Evolutionary conservation across 805 yeast species (phyloP), one percentile per base, ranked within the genome.

Genomic region (Tetrapisispora fleetii): DNA sequence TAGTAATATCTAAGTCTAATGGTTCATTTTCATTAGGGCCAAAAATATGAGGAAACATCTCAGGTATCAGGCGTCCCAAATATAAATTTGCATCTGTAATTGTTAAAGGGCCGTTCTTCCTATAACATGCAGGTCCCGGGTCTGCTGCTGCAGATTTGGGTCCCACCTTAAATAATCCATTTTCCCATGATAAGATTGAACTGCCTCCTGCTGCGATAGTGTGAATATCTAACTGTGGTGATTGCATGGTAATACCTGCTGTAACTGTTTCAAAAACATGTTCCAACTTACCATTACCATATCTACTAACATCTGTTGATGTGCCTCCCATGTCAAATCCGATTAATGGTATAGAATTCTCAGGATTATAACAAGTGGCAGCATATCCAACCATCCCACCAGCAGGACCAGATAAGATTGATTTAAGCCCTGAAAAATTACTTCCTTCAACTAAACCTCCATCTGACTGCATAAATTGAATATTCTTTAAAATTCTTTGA

Each of bases 331-430:
- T 85, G 64, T 86, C 95, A 55, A 86, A 84, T 0, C 93, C 95
- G 49, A 86, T 76, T 43, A 84, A 71, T 0, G 95, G 89, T 22
- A 75, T 73, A 13, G 68, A 66, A 48, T 76, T 75, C n/a, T 67
- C 58, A 1, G 68, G 65, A 51, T 79, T 73, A 61, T 74, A 87
- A 52, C 95, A 85, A 0, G 98, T 90, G 46, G 79, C 75, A 0
- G 96, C 86, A 57, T 80, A 86, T 0, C 98, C 98, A 33, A 91
- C 96, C 50, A 91, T 95, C 45, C 98, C 98, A 37, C 98, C 98
- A 10, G 98, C 98, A 2, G 98, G 98, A 2, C 98, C 98, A 1
- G 96, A 87, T 35, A 91, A 67, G 44, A 91, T 85, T 3, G 98
- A 95, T 56, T 80, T 76, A 36, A 91, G 70, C 1, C 98, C 98